Conservation (phyloP, 2,329 filamentous ascomycete species). For the Fusarium nanum region DNA sequence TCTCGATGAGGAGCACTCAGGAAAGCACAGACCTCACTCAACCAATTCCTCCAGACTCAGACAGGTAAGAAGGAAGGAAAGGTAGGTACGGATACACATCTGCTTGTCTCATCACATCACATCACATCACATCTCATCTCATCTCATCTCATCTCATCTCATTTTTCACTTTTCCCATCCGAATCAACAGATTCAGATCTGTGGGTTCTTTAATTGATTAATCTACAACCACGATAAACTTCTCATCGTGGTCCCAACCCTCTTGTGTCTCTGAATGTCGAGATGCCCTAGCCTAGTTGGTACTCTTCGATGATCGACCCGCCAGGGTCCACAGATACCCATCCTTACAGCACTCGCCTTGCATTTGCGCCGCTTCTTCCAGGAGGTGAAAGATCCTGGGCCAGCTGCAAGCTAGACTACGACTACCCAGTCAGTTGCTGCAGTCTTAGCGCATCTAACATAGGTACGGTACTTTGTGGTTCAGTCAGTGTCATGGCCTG, state of each 20-base stretch:
- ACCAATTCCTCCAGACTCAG: neutral
- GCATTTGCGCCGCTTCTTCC: conserved; percentile 1
- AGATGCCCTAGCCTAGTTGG: neutral
- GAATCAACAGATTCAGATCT: neutral
- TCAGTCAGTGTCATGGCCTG: neutral
- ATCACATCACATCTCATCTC: neutral
- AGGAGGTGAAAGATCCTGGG: conserved; percentile 13
- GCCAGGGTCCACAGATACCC: conserved; percentile 20
- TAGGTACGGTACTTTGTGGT: neutral
- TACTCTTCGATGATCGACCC: conserved; percentile 20
- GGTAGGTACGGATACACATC: neutral
- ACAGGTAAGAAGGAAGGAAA: neutral
- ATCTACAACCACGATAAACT: neutral
- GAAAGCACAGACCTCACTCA: conserved; percentile 9
- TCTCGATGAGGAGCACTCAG: neutral
- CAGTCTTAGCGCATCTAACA: neutral
- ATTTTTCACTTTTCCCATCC: neutral
- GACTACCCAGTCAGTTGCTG: neutral
- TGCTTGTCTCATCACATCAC: neutral
- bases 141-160: neutral
- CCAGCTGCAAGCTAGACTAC: neutral
- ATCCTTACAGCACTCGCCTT: conserved; percentile 7
- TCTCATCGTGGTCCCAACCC: conserved; percentile 4
- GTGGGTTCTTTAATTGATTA: neutral
- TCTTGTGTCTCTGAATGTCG: neutral